These are phyloP conservation scores for Sordariomycetes sp. DNA, from an alignment of 2,329 filamentous ascomycete genomes.

Conservation along the genomic window DNA sequence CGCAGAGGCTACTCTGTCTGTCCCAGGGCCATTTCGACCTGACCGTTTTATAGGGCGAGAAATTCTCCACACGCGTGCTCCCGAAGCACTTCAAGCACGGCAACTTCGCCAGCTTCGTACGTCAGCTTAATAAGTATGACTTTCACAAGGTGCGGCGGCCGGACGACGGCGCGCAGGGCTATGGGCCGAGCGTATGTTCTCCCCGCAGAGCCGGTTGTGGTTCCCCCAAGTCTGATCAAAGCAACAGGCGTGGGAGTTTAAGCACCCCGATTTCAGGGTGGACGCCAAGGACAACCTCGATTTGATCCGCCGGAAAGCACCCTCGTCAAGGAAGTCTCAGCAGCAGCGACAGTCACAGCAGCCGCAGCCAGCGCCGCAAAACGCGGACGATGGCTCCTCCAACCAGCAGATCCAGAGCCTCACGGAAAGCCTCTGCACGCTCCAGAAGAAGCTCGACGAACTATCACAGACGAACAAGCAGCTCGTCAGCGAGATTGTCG, in stretches of 20 bases:
- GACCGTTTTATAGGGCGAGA: constrained; percentile 62
- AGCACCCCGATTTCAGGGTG: constrained; percentile 89
- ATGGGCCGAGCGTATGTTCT: constrained; percentile 61
- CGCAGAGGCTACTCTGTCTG: not conserved
- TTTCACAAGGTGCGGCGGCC: constrained; percentile 84
- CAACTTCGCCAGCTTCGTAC: constrained; percentile 95
- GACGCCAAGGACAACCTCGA: constrained; percentile 95
- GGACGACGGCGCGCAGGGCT: constrained; percentile 31
- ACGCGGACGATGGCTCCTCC: constrained; percentile 4
- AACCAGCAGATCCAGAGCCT: constrained; percentile 7
- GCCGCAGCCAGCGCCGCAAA: constrained; percentile 9
- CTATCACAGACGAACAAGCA: constrained; percentile 54
- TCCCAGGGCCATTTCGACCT: not conserved
- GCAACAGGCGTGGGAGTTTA: constrained; percentile 88
- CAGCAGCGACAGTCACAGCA: constrained; percentile 44
- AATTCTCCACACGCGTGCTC: constrained; percentile 93
- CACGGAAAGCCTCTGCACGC: constrained; percentile 49
- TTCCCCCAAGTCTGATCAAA: not conserved
- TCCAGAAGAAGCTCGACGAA: constrained; percentile 78
- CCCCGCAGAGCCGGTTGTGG: constrained; percentile 1
- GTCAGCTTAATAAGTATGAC: constrained; percentile 93
- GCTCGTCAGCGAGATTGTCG: constrained; percentile 50
- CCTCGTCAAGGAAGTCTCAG: constrained; percentile 84
- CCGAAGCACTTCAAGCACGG: constrained; percentile 99
- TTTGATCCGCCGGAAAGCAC: constrained; percentile 92